Evolutionary conservation across 2,329 filamentous ascomycete species (phyloP).

Genomic region (Pestalotiopsis sp.): DNA sequence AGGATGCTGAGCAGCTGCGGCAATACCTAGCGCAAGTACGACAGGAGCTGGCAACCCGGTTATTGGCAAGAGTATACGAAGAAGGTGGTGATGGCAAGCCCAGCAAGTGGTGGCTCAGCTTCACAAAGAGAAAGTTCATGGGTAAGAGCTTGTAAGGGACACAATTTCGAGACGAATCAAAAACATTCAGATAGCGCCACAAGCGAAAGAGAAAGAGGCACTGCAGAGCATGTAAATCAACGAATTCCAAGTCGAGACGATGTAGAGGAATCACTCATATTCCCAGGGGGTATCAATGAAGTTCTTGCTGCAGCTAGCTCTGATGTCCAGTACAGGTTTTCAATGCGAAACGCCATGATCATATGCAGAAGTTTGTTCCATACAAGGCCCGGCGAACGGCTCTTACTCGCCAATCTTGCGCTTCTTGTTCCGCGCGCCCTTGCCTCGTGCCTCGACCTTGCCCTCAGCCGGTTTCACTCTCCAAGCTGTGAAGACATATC

Average conservation of each 20-base stretch:
- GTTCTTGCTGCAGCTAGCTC: not conserved
- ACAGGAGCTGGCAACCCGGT: slow-evolving; percentile 82
- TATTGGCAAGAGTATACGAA: slow-evolving; percentile 85
- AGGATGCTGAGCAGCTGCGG: slow-evolving; percentile 85
- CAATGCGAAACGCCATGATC: not conserved
- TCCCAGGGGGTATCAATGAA: slow-evolving; percentile 9
- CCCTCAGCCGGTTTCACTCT: slow-evolving; percentile 79
- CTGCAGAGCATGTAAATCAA: not conserved
- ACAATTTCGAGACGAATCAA: no score
- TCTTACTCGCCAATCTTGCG: slow-evolving; percentile 33
- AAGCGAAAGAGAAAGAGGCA: not conserved
- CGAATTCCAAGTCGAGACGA: not conserved
- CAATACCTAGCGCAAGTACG: slow-evolving; percentile 92
- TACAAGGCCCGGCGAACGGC: not conserved
- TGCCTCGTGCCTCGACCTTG: slow-evolving; percentile 80
- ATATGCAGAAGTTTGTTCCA: not conserved
- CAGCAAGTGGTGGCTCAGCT: slow-evolving; percentile 96
- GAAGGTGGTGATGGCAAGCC: slow-evolving; percentile 71
- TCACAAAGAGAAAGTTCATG: slow-evolving; percentile 99
- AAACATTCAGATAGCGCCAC: not conserved
- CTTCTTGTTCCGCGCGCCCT: slow-evolving; percentile 69
- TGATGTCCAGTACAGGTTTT: not conserved
- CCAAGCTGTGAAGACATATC: slow-evolving; percentile 85
- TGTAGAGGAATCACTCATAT: slow-evolving; percentile 11
- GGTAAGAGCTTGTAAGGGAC: slow-evolving; percentile 75